phyloP scores from a whole-genome alignment of 1,284 basidiomycete genomes.

The Cutaneotrichosporon dermatis region DNA sequence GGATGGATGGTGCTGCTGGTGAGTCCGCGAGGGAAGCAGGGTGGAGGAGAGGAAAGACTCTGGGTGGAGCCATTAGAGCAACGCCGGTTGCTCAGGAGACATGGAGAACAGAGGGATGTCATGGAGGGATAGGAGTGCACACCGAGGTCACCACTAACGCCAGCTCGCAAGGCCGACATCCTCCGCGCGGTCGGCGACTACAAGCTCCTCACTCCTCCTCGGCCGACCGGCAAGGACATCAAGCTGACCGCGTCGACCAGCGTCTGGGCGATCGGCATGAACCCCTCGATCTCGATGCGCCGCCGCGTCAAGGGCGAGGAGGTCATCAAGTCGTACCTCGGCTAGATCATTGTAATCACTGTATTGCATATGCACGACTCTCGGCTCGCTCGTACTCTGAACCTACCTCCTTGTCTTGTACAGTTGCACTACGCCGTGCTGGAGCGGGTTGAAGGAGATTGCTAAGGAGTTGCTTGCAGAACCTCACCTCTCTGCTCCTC shows the following conservation, averaged over 20 bases:
- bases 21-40: not conserved
- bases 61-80: no score
- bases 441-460: no score
- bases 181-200: slow-evolving; percentile 25
- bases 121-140: no score
- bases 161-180: slow-evolving; percentile 23
- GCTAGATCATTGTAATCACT: slow-evolving; percentile 2
- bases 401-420: no score
- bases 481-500: no score
- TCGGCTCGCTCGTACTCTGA: no score
- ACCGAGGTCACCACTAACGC: no score
- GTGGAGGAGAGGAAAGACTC: no score
- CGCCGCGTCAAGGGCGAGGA: slow-evolving; percentile 1
- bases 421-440: no score
- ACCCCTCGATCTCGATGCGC: slow-evolving; percentile 7
- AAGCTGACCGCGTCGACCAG: not conserved
- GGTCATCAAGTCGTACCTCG: slow-evolving; percentile 7
- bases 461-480: no score
- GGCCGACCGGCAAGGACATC: slow-evolving; percentile 1
- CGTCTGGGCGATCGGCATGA: slow-evolving; percentile 6
- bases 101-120: no score
- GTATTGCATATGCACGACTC: not conserved
- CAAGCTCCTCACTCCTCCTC: slow-evolving; percentile 11
- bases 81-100: no score
- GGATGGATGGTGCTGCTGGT: slow-evolving; percentile 15